Evolutionary conservation across 805 yeast genomes (phyloP), one percentile per base, ranked within the genome.

Genomic region (Kazachstania viticola): DNA sequence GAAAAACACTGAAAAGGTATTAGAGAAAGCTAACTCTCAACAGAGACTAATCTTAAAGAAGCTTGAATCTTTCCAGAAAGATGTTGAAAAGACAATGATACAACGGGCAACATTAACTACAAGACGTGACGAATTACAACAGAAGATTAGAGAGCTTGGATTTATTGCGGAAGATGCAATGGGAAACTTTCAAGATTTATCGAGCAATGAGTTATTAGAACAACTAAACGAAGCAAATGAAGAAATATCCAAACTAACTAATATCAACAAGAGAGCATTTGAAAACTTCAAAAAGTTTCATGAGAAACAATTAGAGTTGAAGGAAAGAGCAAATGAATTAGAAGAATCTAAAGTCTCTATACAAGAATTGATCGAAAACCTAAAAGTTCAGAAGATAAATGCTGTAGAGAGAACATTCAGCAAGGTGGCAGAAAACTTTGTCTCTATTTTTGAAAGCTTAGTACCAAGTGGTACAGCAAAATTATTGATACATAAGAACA

Each of bases 91-190:
- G 35, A 62, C 64, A 5, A 58, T 79, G 41, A 67, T 79, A 14
- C 77, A 71, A 45, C 80, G 75, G 40, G 64, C 79, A 2, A 49
- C 77, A 4, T 56, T 83, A 30, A 49, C 61, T 4, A 60, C 65
- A 27, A 67, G 94, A 40, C 67, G 81, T 37, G 82, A 79, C 30
- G 93, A 81, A 41, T 54, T 82, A 16, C 77, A 75, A 40, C 71
- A 67, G 37, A 80, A 73, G 46, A 76, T 85, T 19, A 66, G 87
- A 38, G 94, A 81, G 26, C 58, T 87, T 25, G 96, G 96, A n/a
- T 81, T 80, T 3, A 61, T 88, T 13, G 88, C 95, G 0, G 95
- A 85, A 46, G 85, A 81, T 33, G 85, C 91, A 0, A 75, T 82
- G 41, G 65, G 64, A 11, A 48, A 56, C 21, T 71, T 64, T 45